Evolutionary conservation across 306 rosid species (phyloP).

Genomic region (Gastrolobium villosum): DNA sequence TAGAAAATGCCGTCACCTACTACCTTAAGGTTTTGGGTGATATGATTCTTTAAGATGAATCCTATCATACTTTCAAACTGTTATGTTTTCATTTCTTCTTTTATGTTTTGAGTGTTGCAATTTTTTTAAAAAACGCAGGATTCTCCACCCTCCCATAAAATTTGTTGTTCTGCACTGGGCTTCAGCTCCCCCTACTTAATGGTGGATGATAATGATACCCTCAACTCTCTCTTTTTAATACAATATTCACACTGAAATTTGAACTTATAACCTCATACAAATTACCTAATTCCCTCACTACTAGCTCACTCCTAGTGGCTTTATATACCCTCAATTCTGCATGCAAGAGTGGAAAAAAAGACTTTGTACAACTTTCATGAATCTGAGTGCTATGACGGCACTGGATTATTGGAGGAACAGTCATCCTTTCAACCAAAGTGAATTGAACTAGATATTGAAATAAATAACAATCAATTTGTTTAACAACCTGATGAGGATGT

Average conservation of each 20-base stretch:
- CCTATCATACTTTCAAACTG: too few species aligned
- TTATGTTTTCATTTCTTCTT: neutral
- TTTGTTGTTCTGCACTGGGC: neutral
- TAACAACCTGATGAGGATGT: constrained; percentile 29
- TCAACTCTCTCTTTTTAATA: too few species aligned
- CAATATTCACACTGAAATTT: too few species aligned
- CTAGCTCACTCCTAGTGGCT: too few species aligned
- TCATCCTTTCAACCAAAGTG: constrained; percentile 18
- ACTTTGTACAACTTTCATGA: constrained; percentile 11
- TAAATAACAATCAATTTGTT: constrained; percentile 33
- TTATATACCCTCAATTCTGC: neutral
- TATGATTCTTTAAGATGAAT: too few species aligned
- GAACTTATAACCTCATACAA: too few species aligned
- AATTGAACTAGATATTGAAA: constrained; percentile 1
- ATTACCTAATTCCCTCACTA: too few species aligned
- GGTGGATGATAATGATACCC: constrained; percentile 1
- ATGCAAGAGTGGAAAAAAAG: neutral
- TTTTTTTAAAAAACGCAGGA: neutral
- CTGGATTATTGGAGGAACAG: constrained; percentile 7
- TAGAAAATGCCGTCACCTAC: too few species aligned
- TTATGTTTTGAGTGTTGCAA: neutral
- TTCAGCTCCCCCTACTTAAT: neutral
- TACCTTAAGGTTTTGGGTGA: too few species aligned
- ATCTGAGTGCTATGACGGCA: neutral
- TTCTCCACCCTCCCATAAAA: neutral